phyloP scores from a whole-genome alignment of 2,329 filamentous ascomycete genomes.

The Botrytis deweyae region DNA sequence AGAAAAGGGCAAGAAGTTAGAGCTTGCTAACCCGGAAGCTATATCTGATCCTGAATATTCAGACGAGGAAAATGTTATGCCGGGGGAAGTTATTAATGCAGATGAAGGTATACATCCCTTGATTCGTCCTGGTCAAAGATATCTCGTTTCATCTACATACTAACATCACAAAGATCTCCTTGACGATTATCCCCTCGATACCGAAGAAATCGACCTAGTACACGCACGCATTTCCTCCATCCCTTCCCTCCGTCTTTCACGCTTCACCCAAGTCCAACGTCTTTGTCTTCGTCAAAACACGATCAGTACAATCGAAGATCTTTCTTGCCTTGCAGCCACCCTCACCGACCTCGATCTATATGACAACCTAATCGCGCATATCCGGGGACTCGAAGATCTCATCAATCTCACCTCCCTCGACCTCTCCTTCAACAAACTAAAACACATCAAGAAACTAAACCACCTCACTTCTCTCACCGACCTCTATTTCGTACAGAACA shows the following conservation, averaged over 20 bases:
- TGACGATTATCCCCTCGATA: constrained; percentile 58
- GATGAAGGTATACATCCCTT: constrained; percentile 65
- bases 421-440: constrained; percentile 98
- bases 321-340: constrained; percentile 62
- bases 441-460: constrained; percentile 87
- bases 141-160: not conserved
- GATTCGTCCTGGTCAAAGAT: not conserved
- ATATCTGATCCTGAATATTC: constrained; percentile 84
- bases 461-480: constrained; percentile 78
- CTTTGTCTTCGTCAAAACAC: constrained; percentile 92
- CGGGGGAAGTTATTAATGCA: constrained; percentile 72
- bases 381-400: constrained; percentile 78
- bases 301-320: constrained; percentile 76
- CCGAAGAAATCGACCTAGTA: constrained; percentile 83
- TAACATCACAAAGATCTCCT: constrained; percentile 51
- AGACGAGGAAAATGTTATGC: constrained; percentile 66
- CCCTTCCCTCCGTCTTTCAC: constrained; percentile 72
- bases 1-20: constrained; percentile 52
- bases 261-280: constrained; percentile 73
- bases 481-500: constrained; percentile 92
- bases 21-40: constrained; percentile 75
- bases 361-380: constrained; percentile 89
- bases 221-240: constrained; percentile 83
- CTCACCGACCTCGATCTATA: constrained; percentile 90
- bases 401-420: constrained; percentile 77